A percentile compares a stretch with the other conserved stretches of the same genome.
Evolutionary conservation across 2,329 filamentous ascomycete species (phyloP).

Genomic region (Truncatella angustata): DNA sequence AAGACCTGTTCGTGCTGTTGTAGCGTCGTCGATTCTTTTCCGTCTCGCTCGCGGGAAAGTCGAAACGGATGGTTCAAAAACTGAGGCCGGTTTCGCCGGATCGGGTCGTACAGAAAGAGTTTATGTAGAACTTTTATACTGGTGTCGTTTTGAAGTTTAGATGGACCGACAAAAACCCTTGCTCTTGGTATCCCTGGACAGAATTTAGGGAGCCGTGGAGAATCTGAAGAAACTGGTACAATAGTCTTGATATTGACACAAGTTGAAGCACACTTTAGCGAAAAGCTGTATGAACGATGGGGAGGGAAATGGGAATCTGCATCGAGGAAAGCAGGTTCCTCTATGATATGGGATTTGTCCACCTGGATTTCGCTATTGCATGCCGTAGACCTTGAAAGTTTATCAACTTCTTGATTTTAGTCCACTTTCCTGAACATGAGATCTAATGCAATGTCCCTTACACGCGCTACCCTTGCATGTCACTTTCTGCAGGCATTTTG

Average conservation of each 20-base stretch:
- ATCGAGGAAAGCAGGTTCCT: constrained; percentile 1
- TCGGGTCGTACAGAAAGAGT: no score
- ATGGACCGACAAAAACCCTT: no score
- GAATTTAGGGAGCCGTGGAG: neutral
- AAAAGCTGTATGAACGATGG: neutral
- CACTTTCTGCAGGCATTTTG: neutral
- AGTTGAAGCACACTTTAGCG: no score
- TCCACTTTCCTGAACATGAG: neutral
- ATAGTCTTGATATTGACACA: no score
- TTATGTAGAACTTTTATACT: no score
- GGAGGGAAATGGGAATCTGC: neutral
- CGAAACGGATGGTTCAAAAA: no score
- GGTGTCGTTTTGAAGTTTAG: no score
- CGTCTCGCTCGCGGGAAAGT: no score
- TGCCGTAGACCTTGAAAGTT: constrained; percentile 1
- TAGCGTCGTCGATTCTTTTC: no score
- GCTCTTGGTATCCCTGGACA: no score
- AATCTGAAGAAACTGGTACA: neutral
- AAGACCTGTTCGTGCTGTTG: no score
- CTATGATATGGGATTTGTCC: constrained; percentile 1
- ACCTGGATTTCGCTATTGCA: constrained; percentile 5
- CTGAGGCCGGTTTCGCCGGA: no score
- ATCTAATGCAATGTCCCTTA: neutral
- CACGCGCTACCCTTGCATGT: neutral
- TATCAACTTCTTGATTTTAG: neutral